Conservation (phyloP, 2,329 filamentous ascomycete species). For the Pseudogymnoascus sp. region DNA sequence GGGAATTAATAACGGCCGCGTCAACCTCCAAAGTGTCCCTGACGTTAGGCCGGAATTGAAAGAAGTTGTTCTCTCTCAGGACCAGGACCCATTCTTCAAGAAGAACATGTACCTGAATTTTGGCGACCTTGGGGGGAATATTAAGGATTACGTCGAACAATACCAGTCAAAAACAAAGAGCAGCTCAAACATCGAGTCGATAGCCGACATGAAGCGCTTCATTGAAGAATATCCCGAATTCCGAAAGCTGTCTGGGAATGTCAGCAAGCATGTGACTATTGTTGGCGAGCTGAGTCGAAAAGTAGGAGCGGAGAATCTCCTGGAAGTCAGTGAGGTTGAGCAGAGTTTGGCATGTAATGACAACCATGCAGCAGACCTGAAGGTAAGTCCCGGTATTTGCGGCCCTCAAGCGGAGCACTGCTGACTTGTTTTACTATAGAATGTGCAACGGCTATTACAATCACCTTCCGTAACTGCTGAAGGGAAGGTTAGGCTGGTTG, state of each 20-base stretch:
- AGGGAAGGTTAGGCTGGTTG: constrained; percentile 82
- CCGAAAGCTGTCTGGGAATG: constrained; percentile 90
- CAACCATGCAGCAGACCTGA: constrained; percentile 85
- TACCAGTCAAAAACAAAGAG: constrained; percentile 98
- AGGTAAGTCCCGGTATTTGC: constrained; percentile 44
- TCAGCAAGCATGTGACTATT: constrained; percentile 95
- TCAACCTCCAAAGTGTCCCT: constrained; percentile 75
- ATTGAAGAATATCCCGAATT: constrained; percentile 99
- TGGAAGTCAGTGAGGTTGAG: constrained; percentile 96
- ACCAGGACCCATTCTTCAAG: constrained; percentile 97
- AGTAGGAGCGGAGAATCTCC: constrained; percentile 73
- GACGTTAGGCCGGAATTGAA: constrained; percentile 80
- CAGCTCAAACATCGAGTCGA: constrained; percentile 91
- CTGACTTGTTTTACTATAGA: constrained; percentile 37
- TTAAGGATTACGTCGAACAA: constrained; percentile 97
- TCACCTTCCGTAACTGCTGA: constrained; percentile 66
- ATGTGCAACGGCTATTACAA: constrained; percentile 78
- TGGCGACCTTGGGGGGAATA: constrained; percentile 87
- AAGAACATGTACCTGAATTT: constrained; percentile 99
- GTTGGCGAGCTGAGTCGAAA: constrained; percentile 87
- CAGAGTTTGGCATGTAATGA: constrained; percentile 96
- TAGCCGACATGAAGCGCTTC: constrained; percentile 97
- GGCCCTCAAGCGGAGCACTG: not conserved
- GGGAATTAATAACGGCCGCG: constrained; percentile 89
- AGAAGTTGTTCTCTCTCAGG: constrained; percentile 90